Evolutionary conservation across 306 rosid genomes (phyloP).

Genomic region (Rubus idaeus): DNA sequence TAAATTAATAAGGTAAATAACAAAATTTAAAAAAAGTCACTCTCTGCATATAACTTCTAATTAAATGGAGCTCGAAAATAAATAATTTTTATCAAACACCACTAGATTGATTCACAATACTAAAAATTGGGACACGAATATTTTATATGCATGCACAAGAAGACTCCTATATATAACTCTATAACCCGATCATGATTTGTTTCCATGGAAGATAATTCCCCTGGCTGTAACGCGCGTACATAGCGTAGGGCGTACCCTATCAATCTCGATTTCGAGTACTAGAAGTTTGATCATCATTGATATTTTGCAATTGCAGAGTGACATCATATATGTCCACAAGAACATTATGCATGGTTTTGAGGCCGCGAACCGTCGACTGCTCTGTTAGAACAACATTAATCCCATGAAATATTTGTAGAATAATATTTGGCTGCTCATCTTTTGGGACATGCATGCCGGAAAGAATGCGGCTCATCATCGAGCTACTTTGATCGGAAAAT

Average conservation of each 20-base stretch:
- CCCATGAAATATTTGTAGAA: not conserved
- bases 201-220: not conserved
- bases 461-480: not conserved
- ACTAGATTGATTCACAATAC: too few relatives aligned
- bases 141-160: too few relatives aligned
- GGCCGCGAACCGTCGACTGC: not conserved
- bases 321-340: constrained; percentile 8
- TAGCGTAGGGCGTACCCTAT: not conserved
- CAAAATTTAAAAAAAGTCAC: too few relatives aligned
- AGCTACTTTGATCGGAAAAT: not conserved
- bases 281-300: not conserved
- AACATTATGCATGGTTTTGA: not conserved
- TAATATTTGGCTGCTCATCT: not conserved
- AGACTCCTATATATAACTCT: rapidly evolving
- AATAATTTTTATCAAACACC: too few relatives aligned
- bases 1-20: too few relatives aligned
- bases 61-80: too few relatives aligned
- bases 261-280: not conserved
- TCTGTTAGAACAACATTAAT: not conserved
- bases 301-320: constrained; percentile 2
- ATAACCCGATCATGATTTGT: not conserved
- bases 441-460: not conserved
- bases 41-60: too few relatives aligned
- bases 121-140: too few relatives aligned
- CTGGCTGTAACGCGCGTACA: too few relatives aligned